phyloP scores from a whole-genome alignment of 1,284 basidiomycete species.

The Bondarzewia mesenterica region DNA sequence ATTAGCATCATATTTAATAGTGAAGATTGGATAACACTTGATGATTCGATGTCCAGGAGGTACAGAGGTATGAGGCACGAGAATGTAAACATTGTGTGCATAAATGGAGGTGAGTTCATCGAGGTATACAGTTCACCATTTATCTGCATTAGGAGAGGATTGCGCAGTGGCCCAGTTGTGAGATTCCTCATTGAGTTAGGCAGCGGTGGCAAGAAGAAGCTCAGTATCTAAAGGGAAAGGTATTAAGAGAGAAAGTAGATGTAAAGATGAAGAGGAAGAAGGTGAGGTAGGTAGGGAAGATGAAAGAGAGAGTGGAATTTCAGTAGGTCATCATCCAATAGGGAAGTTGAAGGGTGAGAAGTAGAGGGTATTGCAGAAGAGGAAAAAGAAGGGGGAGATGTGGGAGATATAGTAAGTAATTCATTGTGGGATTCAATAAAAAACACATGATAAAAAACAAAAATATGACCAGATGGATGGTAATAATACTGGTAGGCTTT shows the following conservation, averaged over 20 bases:
- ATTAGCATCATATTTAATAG: slow-evolving; percentile 21
- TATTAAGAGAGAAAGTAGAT: too few relatives aligned
- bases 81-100: not conserved
- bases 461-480: not conserved
- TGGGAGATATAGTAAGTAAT: too few relatives aligned
- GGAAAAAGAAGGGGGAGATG: too few relatives aligned
- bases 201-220: too few relatives aligned
- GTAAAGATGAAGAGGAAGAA: too few relatives aligned
- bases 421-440: not conserved
- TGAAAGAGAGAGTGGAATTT: not conserved
- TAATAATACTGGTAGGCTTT: slow-evolving; percentile 21
- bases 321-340: too few relatives aligned
- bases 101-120: slow-evolving; percentile 13
- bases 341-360: not conserved
- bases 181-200: too few relatives aligned
- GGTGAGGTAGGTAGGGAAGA: not conserved
- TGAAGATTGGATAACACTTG: slow-evolving; percentile 23
- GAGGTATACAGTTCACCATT: not conserved
- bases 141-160: too few relatives aligned
- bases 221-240: too few relatives aligned
- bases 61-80: slow-evolving; percentile 19
- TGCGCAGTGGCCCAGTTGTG: too few relatives aligned
- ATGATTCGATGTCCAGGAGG: slow-evolving; percentile 15
- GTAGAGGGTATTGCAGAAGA: not conserved
- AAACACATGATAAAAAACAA: not conserved